phyloP scores from a whole-genome alignment of 495 filamentous ascomycete species.

The Neurospora sp. region DNA sequence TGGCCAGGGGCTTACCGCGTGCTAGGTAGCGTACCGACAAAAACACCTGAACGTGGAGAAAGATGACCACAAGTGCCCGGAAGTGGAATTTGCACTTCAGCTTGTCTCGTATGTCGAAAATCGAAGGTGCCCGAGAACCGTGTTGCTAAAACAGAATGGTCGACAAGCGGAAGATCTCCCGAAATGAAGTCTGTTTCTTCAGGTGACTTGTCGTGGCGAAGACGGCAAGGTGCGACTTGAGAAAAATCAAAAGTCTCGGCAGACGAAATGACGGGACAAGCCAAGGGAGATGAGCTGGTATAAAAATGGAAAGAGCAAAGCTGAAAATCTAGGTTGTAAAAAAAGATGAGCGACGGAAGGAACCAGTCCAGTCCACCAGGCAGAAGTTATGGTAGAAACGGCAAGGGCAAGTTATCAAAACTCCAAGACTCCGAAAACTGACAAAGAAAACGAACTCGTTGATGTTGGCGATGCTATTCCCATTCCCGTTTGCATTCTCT shows the following conservation, averaged over 20 bases:
- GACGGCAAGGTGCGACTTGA: not conserved
- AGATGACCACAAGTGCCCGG: not conserved
- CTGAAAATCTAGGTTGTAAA: not conserved
- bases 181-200: not conserved
- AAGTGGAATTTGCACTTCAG: not conserved
- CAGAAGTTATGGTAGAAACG: not conserved
- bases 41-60: constrained; percentile 7
- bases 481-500: not conserved
- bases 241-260: not conserved
- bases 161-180: not conserved
- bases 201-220: not conserved
- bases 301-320: not conserved
- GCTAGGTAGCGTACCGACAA: constrained; percentile 7
- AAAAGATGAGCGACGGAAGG: not conserved
- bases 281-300: not conserved
- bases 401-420: not conserved
- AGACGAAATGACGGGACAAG: not conserved
- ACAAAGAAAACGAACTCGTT: not conserved
- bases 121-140: not conserved
- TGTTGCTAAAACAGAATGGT: not conserved
- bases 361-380: not conserved
- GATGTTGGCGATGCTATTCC: not conserved
- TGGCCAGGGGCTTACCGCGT: constrained; percentile 20
- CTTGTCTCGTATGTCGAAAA: not conserved
- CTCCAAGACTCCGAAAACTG: not conserved